phyloP scores from a whole-genome alignment of 2,329 filamentous ascomycete species.

The Thermothelomyces thermophilus region DNA sequence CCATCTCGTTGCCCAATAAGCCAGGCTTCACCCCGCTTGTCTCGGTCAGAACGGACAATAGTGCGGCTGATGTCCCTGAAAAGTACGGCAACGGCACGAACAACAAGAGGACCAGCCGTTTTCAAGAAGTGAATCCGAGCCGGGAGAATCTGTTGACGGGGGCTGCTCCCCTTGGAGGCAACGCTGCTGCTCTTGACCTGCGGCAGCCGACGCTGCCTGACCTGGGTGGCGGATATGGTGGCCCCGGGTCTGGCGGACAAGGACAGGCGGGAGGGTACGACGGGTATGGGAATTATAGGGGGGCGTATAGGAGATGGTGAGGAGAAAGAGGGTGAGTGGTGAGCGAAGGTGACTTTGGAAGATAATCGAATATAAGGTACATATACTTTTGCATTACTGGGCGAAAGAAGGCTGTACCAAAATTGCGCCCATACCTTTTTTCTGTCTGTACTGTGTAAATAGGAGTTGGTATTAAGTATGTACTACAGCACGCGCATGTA shows the following conservation, averaged over 20 bases:
- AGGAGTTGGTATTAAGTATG: too few relatives aligned
- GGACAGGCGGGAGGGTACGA: not conserved
- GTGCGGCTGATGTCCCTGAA: not conserved
- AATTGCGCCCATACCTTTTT: not conserved
- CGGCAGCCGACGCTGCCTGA: conserved; percentile 33
- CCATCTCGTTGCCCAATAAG: conserved; percentile 40
- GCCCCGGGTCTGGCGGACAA: not conserved
- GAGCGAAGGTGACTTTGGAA: not conserved
- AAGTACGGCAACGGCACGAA: conserved; percentile 4
- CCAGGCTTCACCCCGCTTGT: conserved; percentile 25
- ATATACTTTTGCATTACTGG: too few relatives aligned
- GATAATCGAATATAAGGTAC: too few relatives aligned
- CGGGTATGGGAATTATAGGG: conserved; percentile 5
- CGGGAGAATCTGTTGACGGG: conserved; percentile 34
- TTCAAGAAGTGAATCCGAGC: conserved; percentile 28
- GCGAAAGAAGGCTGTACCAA: too few relatives aligned
- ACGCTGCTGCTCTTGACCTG: conserved; percentile 23
- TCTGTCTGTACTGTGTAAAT: not conserved
- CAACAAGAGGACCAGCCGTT: not conserved
- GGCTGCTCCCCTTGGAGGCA: conserved; percentile 34
- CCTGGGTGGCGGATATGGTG: conserved; percentile 18
- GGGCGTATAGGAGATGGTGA: conserved; percentile 7
- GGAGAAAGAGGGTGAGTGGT: not conserved
- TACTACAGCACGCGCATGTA: too few relatives aligned
- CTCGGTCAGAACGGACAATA: conserved; percentile 27